These are phyloP conservation scores for Trichoderma semiorbis DNA, from an alignment of 2,329 filamentous ascomycete genomes.

Conservation along the genomic window DNA sequence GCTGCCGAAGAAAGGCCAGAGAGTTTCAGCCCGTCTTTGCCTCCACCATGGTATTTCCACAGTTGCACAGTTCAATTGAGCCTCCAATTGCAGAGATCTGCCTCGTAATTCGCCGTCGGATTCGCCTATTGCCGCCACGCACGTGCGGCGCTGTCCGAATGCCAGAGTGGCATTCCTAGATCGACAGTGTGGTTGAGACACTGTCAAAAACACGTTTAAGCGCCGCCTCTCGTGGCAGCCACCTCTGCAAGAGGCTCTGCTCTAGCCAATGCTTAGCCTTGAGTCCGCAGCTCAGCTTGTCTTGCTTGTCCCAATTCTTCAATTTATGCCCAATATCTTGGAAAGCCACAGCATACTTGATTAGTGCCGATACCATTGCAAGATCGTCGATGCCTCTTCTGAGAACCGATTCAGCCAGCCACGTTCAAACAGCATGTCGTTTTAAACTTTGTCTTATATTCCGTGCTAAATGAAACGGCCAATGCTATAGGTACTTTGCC, in stretches of 20 bases:
- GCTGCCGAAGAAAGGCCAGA: constrained; percentile 12
- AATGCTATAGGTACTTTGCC: constrained; percentile 4
- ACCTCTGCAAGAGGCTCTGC: background rate
- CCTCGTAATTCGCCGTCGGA: background rate
- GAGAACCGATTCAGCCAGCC: background rate
- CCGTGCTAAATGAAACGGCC: background rate
- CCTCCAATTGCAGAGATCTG: background rate
- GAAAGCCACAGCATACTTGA: background rate
- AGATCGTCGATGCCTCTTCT: background rate
- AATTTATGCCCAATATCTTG: background rate
- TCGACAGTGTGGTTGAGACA: background rate
- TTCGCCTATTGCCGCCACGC: constrained; percentile 5
- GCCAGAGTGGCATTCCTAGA: background rate
- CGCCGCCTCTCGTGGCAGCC: constrained; percentile 10
- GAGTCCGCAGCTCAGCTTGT: background rate
- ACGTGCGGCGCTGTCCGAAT: background rate
- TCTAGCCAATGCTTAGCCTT: background rate
- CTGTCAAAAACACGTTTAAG: background rate
- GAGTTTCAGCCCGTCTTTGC: constrained; percentile 12
- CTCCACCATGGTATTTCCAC: background rate
- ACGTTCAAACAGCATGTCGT: background rate
- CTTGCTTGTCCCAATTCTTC: background rate
- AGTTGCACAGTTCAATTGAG: background rate
- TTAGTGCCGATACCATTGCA: background rate
- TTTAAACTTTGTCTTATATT: constrained; percentile 13